phyloP scores from a whole-genome alignment of 495 filamentous ascomycete genomes.

The Trichoderma asperelloides region DNA sequence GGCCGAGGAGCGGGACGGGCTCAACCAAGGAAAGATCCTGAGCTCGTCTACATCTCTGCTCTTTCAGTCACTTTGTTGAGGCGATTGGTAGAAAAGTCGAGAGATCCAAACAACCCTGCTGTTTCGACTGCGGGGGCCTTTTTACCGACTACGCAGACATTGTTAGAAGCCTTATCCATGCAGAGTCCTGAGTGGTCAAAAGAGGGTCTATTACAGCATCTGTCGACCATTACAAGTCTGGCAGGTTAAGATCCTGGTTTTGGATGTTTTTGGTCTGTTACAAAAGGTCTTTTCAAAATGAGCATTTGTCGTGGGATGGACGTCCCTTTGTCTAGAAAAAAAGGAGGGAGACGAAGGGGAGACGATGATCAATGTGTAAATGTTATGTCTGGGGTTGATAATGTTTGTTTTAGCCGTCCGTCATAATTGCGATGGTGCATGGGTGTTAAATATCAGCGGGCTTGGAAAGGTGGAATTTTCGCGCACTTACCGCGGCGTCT shows the following conservation, averaged over 20 bases:
- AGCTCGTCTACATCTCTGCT: constrained; percentile 52
- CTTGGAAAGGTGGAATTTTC: constrained; percentile 7
- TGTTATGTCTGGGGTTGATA: constrained; percentile 5
- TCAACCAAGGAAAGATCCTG: constrained; percentile 33
- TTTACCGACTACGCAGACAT: constrained; percentile 58
- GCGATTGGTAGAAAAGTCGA: constrained; percentile 62
- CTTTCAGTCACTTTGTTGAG: constrained; percentile 62
- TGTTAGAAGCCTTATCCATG: constrained; percentile 60
- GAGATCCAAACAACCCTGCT: constrained; percentile 45
- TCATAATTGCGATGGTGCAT: constrained; percentile 5
- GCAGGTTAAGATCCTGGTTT: constrained; percentile 29
- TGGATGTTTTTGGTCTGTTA: not conserved
- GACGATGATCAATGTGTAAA: constrained; percentile 7
- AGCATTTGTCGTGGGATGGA: not conserved
- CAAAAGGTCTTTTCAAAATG: not conserved
- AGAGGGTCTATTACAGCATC: constrained; percentile 57
- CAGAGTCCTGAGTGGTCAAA: constrained; percentile 42
- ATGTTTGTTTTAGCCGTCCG: constrained; percentile 5
- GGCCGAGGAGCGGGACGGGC: constrained; percentile 21
- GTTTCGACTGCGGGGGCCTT: constrained; percentile 51
- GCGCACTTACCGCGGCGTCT: constrained; percentile 2
- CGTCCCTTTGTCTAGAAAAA: not conserved
- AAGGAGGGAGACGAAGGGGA: not conserved
- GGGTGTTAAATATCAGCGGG: constrained; percentile 5
- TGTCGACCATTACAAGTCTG: constrained; percentile 62